Percentiles rank a stretch among this genome's conserved stretches.
These are phyloP conservation scores for Botrytis paeoniae DNA, from an alignment of 2,329 filamentous ascomycete genomes.

Conservation along the genomic window DNA sequence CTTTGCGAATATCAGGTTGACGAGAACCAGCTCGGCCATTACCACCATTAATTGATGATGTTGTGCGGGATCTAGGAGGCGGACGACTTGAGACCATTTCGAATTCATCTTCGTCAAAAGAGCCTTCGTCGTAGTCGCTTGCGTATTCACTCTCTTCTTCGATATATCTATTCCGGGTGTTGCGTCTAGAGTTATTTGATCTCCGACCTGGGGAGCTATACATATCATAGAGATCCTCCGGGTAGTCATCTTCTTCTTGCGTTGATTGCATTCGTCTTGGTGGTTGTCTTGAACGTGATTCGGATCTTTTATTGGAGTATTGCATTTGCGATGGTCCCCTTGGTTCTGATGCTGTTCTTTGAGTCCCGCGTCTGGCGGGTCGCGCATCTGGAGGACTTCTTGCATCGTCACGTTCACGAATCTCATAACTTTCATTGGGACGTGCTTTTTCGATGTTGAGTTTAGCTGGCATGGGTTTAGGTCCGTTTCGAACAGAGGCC, in stretches of 20 bases:
- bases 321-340: constrained; percentile 42
- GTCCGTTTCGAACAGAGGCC: constrained; percentile 59
- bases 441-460: constrained; percentile 59
- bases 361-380: constrained; percentile 41
- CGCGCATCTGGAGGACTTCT: constrained; percentile 39
- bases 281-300: constrained; percentile 28
- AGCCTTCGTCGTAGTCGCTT: constrained; percentile 68
- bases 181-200: constrained; percentile 42
- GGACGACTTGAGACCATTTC: constrained; percentile 67
- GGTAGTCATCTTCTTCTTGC: constrained; percentile 57
- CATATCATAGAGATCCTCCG: constrained; percentile 60
- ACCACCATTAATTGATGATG: constrained; percentile 27
- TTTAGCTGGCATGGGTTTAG: constrained; percentile 59
- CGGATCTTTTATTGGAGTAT: constrained; percentile 36
- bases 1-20: constrained; percentile 67
- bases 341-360: constrained; percentile 50
- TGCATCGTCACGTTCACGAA: constrained; percentile 30
- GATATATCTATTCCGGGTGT: constrained; percentile 57
- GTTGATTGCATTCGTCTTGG: constrained; percentile 32
- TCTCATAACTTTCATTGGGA: constrained; percentile 43
- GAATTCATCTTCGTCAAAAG: constrained; percentile 73
- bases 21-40: constrained; percentile 53
- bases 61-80: constrained; percentile 41
- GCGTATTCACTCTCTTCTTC: constrained; percentile 77
- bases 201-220: constrained; percentile 49